Evolutionary conservation across 352 stramenopile genomes (phyloP), one percentile per base, ranked within the genome.

Genomic region (Blastocystis sp.): DNA sequence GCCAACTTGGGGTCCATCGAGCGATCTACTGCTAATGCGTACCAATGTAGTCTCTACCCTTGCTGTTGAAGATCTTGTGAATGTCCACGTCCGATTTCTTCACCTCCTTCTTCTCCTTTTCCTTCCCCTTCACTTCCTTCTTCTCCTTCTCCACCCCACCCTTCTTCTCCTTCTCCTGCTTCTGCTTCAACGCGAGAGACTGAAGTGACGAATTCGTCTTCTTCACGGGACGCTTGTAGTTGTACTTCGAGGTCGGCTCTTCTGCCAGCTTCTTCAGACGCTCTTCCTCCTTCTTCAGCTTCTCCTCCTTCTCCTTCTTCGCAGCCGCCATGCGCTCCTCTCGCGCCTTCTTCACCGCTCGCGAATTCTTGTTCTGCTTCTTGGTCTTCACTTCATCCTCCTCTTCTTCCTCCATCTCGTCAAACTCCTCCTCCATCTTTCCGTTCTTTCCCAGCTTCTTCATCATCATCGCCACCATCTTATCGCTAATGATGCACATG

Each of bases 21-120:
- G 13, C 74, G 45, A 67, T 85, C 74, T 77, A 77, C 10, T 1
- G 10, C 19, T 77, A 19, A 77, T 55, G 2, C 24, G 35, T 33
- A n/a, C 19, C 3, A 9, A 67, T 4, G 2, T 69, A 1, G 26
- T 3, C 16, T 45, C 16, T 45, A 85, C 74, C 74, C n/a, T 55
- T 85, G 37, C 74, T 51, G 66, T 85, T 85, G 31, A 85, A 85
- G 33, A 85, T 85, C 29, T 85, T 66, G 74, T 85, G 74, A 37
- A 85, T 85, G 35, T 85, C 74, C 45, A 85, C 74, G 37, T 12
- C 9, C 29, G 66, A 29, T 26, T 55, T 55, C n/a, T 24, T 59
- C 13, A 55, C 66, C 29, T 24, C 66, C 61, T 77, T 41, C 66
- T 77, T 55, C 10, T 24, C 35, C 31, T 55, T 55, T 37, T 19